These are phyloP conservation scores for Tilletia caries DNA, from an alignment of 1,284 basidiomycete genomes.

Conservation along the genomic window DNA sequence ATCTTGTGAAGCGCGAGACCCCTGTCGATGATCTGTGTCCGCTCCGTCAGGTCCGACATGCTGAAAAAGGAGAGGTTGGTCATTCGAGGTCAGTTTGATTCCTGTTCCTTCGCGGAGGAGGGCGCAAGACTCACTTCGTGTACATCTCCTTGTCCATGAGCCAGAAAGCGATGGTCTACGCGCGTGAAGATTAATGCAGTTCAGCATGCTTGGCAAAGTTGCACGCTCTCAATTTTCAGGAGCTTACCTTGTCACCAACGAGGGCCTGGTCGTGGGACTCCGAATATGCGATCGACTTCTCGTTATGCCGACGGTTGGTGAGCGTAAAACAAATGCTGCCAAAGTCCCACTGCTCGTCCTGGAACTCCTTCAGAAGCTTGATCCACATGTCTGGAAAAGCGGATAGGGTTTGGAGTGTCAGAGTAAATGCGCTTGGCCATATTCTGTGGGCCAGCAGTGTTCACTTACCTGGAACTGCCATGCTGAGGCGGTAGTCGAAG, in stretches of 20 bases:
- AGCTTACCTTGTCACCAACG: slow-evolving; percentile 76
- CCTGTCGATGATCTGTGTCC: slow-evolving; percentile 82
- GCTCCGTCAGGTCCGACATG: slow-evolving; percentile 84
- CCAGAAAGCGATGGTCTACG: slow-evolving; percentile 87
- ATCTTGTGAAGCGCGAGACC: slow-evolving; percentile 93
- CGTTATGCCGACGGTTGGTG: slow-evolving; percentile 80
- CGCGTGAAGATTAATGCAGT: neutral
- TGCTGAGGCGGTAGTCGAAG: slow-evolving; percentile 94
- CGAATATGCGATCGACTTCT: slow-evolving; percentile 90
- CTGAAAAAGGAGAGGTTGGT: slow-evolving; percentile 51
- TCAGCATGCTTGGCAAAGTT: neutral
- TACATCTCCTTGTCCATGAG: slow-evolving; percentile 98
- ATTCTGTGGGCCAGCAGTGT: neutral
- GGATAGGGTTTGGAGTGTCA: too few relatives aligned
- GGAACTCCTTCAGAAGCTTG: slow-evolving; percentile 89
- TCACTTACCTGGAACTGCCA: slow-evolving; percentile 72
- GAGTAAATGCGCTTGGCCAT: too few relatives aligned
- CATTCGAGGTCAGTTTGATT: neutral
- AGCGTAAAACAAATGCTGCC: slow-evolving; percentile 82
- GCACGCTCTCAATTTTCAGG: neutral
- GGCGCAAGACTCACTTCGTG: slow-evolving; percentile 29
- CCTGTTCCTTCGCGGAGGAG: neutral
- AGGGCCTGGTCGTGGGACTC: slow-evolving; percentile 97
- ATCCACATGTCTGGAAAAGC: slow-evolving; percentile 84
- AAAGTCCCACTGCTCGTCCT: slow-evolving; percentile 85